Base-by-base conservation (phyloP, 2,329 filamentous ascomycete species). In the Ceratocystis destructans region DNA sequence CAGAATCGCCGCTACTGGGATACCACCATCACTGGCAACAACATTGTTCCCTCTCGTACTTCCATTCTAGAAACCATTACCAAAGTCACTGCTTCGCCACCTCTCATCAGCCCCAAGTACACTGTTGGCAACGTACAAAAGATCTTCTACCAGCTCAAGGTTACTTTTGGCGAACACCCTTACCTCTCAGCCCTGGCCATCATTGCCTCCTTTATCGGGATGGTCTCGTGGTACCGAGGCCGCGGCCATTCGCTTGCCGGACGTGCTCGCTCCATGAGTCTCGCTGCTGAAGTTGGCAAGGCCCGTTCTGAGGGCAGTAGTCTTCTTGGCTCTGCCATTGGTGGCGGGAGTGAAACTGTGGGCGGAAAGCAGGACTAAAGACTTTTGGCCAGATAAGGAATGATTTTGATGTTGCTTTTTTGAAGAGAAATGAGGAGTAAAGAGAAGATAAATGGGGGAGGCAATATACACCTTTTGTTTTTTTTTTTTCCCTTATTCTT, bases 1-100 rank as follows among this genome's bases (percentile, higher is more conserved):
- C 72, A 96, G 90, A 91, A 90, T 77, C 91, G 89, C 71, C 86
- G 88, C 70, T 99, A 96, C 78, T 99, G 94, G 94, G 94, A 99
- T 73, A 85, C 82, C 41, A 96, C 92, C 61, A 87, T 88, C 69
- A 94, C 90, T 2, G 93, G 92, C 70, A 93, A 94, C 75, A 84
- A 87, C 69, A 97, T 99, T 73, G 86, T 92, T 71, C 87, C 92
- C 65, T 94, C 88, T 31, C 87, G 94, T 69, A 93, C 90, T 3
- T 91, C 89, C 2, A 96, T 96, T 73, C 84, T 96, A 69, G 92
- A 96, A 76, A 96, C 91, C 15, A 79, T 92, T 65, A 83, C 83
- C 71, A 88, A 89, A 73, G 82, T 90, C 68, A 83, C 88, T 8
- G 79, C 83, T 28, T 83, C 82, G 62, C 87, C 87, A 62, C 83